These are phyloP conservation scores for Coelastrella sp. DNA, from an alignment of 139 green algal genomes.

Conservation along the genomic window DNA sequence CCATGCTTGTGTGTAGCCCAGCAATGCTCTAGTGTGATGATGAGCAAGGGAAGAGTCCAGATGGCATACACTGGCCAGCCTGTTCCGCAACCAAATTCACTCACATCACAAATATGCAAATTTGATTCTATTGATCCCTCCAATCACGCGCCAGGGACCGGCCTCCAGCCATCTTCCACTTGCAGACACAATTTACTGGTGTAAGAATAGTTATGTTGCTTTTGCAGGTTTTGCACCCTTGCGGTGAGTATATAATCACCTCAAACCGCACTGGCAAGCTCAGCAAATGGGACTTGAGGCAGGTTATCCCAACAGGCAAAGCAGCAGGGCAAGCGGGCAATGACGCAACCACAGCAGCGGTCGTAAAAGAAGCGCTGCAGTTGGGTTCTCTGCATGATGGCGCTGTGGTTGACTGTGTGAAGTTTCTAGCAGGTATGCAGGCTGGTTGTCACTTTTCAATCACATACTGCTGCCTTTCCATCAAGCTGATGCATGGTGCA, in stretches of 20 bases:
- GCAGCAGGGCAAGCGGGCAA: not conserved
- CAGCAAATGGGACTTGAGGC: slow-evolving; percentile 37
- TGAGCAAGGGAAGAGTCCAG: no score
- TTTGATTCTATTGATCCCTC: no score
- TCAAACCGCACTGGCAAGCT: slow-evolving; percentile 46
- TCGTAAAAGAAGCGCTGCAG: not conserved
- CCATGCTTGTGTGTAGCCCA: not conserved
- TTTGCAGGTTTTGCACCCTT: slow-evolving; percentile 52
- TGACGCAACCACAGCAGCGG: not conserved
- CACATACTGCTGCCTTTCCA: not conserved
- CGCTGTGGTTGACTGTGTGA: slow-evolving; percentile 65
- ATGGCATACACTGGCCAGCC: no score
- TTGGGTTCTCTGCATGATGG: not conserved
- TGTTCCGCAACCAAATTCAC: no score
- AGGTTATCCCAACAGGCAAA: not conserved
- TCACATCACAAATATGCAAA: no score
- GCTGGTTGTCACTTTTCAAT: not conserved
- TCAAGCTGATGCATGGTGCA: not conserved
- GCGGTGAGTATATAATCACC: slow-evolving; percentile 46
- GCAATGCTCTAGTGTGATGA: no score
- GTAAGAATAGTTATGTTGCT: not conserved
- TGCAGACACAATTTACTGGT: not conserved
- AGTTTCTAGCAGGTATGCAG: slow-evolving; percentile 47
- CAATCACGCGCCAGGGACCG: no score
- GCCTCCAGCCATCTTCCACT: not conserved